phyloP scores from a whole-genome alignment of 1,139 yeast genomes.

The Suhomyces panamericanus region DNA sequence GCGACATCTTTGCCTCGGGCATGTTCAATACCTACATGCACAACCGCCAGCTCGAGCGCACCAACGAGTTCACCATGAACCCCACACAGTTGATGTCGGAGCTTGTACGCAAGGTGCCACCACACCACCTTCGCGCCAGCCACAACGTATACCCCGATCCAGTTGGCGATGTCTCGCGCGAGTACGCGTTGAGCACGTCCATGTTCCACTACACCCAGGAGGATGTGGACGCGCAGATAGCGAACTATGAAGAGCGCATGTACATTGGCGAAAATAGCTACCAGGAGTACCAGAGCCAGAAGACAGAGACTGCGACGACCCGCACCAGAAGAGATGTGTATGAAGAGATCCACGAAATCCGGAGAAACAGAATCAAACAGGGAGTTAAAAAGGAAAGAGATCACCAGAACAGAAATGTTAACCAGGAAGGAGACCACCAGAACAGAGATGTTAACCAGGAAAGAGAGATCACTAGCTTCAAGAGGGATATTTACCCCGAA shows the following conservation, averaged over 20 bases:
- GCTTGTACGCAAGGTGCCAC: not conserved
- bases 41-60: slow-evolving; percentile 1
- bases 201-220: slow-evolving; percentile 26
- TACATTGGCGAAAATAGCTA: not conserved
- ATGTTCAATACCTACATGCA: slow-evolving; percentile 27
- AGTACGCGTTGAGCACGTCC: slow-evolving; percentile 21
- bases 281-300: not conserved
- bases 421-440: no score
- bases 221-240: slow-evolving; percentile 19
- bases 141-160: no score
- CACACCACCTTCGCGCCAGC: no score
- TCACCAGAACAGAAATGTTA: no score
- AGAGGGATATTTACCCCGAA: slow-evolving; percentile 2
- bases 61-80: slow-evolving; percentile 1
- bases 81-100: slow-evolving; percentile 7
- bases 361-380: no score
- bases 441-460: no score
- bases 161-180: slow-evolving; percentile 17
- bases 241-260: slow-evolving; percentile 21
- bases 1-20: slow-evolving; percentile 28
- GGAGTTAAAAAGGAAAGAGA: no score
- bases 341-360: not conserved
- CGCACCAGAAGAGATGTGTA: slow-evolving; percentile 2
- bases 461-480: no score
- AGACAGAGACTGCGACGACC: not conserved